Evolutionary conservation across 2,329 filamentous ascomycete genomes (phyloP), one percentile per base, ranked within the genome.

Genomic region (Coniosporium tulheliwenetii): DNA sequence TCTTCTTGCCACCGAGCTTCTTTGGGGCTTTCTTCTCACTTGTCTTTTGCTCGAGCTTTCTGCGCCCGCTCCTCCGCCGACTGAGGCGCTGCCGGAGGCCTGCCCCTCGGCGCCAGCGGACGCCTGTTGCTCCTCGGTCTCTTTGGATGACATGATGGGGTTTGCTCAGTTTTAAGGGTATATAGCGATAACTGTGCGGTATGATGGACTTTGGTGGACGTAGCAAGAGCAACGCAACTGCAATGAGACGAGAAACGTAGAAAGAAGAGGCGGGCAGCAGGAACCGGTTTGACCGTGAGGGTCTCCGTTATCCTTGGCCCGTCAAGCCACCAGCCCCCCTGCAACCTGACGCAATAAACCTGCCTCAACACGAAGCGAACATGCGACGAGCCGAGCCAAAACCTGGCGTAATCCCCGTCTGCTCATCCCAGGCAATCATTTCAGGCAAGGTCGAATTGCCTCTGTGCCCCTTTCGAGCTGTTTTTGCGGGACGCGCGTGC

Each of bases 11-110:
- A 51, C 64, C 63, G 48, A 69, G 54, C 59, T 69, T 69, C 56
- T 67, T 65, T 32, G 66, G 66, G 44, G 63, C 61, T 51, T 62
- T 64, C 54, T 65, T 68, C 50, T 61, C 58, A 49, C 52, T 59
- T 60, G 61, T 62, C 59, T 62, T 58, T 50, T 45, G 50, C 45
- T 50, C 47, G 48, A 39, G 37, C 26, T 40, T 39, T 43, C 45
- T 10, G 36, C 41, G 39, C 46, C 46, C 30, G 39, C 15, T 32
- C 42, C 32, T 10, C 48, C 48, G 29, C 44, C 37, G 26, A 30
- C 47, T 26, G 15, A 39, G 10, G 43, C 43, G 29, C 44, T 35
- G 26, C 29, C 47, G 30, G 15, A 39, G 13, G 43, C 43, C 31
- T 38, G 39, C 14, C 42, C 44, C 29, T 46, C 44, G 19, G 44